A percentile compares a stretch with the other conserved stretches of the same genome.
These are phyloP conservation scores for Barbatosphaeria neglecta DNA, from an alignment of 495 filamentous ascomycete genomes.

Conservation along the genomic window DNA sequence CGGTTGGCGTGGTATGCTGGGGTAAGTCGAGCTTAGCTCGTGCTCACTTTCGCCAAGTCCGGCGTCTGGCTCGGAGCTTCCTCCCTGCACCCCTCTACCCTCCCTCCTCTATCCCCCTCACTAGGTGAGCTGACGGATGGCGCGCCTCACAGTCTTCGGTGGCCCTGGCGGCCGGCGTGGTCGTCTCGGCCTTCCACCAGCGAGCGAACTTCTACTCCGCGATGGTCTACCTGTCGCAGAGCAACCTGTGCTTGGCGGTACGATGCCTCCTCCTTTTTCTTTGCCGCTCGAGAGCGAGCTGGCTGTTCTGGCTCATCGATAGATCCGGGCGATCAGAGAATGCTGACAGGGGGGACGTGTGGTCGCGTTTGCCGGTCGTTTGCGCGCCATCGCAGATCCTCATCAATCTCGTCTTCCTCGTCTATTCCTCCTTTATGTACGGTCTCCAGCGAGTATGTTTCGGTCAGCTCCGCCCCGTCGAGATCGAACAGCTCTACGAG, in stretches of 20 bases:
- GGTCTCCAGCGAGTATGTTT: constrained; percentile 84
- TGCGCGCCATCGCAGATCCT: constrained; percentile 60
- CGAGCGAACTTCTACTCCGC: constrained; percentile 95
- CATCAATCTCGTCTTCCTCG: constrained; percentile 72
- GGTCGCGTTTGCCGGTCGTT: too few relatives aligned
- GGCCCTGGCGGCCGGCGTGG: constrained; percentile 66
- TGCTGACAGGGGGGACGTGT: constrained; percentile 2
- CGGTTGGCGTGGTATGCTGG: constrained; percentile 45
- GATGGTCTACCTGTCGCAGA: constrained; percentile 90
- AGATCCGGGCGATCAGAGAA: too few relatives aligned
- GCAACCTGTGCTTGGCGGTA: constrained; percentile 88
- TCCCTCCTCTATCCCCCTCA: too few relatives aligned
- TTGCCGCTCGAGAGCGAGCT: too few relatives aligned
- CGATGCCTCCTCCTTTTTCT: constrained; percentile 10
- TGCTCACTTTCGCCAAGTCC: constrained; percentile 4
- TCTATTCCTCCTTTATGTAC: constrained; percentile 65
- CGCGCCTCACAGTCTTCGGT: constrained; percentile 48
- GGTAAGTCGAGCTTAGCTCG: too few relatives aligned
- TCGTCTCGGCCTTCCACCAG: constrained; percentile 85
- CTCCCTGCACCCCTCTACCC: too few relatives aligned
- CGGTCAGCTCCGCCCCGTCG: constrained; percentile 80
- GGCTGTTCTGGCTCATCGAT: too few relatives aligned
- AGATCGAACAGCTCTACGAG: constrained; percentile 94
- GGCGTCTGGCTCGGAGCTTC: constrained; percentile 4
- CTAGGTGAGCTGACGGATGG: constrained; percentile 9